phyloP scores from a whole-genome alignment of 495 filamentous ascomycete species.

The Apodospora peruviana region DNA sequence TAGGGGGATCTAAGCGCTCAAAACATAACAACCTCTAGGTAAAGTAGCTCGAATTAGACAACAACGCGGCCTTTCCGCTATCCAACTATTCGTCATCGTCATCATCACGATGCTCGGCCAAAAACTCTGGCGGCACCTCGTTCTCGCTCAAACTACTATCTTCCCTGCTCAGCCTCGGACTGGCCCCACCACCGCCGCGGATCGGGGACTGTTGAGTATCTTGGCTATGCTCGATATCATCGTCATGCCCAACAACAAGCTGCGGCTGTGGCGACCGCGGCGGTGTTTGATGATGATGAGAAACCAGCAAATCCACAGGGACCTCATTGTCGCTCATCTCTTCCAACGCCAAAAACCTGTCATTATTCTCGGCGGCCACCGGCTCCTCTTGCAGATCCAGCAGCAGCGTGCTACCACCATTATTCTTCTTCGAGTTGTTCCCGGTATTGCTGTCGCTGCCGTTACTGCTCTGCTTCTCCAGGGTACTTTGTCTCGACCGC shows the following conservation, averaged over 20 bases:
- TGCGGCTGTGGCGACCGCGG: not conserved
- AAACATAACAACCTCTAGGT: too few relatives aligned
- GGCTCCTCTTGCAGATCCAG: not conserved
- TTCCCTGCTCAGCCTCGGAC: slow-evolving; percentile 9
- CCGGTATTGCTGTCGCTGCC: not conserved
- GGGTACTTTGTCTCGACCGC: not conserved
- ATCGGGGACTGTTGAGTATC: not conserved
- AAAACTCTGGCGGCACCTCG: slow-evolving; percentile 33
- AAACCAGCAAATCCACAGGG: slow-evolving; percentile 15
- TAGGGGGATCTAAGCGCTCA: too few relatives aligned
- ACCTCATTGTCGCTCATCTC: slow-evolving; percentile 28
- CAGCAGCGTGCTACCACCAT: too few relatives aligned
- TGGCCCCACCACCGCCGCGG: not conserved
- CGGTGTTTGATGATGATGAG: not conserved
- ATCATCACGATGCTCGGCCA: slow-evolving; percentile 13
- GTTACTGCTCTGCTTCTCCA: not conserved
- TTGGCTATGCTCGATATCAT: too few relatives aligned
- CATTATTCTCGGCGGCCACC: slow-evolving; percentile 11
- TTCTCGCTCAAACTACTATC: slow-evolving; percentile 25
- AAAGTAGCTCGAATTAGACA: too few relatives aligned
- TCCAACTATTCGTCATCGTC: too few relatives aligned
- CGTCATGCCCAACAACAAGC: too few relatives aligned
- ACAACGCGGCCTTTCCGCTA: too few relatives aligned
- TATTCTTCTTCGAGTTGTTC: not conserved
- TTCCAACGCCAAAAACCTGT: slow-evolving; percentile 22